Percentiles rank a stretch among this genome's conserved stretches.
phyloP scores from a whole-genome alignment of 768 basidiomycete genomes.

The Cystofilobasidium bisporidii region DNA sequence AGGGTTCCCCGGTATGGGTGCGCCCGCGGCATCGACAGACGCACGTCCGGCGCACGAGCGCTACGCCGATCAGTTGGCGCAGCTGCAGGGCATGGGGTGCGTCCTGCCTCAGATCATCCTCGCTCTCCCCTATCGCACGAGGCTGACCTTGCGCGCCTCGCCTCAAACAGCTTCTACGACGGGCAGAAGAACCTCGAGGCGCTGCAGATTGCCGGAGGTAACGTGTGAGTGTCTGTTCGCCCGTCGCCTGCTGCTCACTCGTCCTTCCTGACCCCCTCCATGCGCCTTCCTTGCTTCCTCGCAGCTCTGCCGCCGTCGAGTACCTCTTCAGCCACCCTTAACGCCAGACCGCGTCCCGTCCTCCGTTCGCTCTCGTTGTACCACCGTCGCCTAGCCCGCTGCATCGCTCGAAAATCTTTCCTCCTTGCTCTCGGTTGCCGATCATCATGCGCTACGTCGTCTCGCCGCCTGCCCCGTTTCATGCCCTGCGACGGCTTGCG shows the following conservation, averaged over 20 bases:
- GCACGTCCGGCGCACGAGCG: conserved; percentile 26
- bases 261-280: neutral
- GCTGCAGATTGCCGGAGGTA: neutral
- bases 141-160: neutral
- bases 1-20: conserved; percentile 14
- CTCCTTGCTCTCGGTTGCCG: too few species aligned
- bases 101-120: too few species aligned
- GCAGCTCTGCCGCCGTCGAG: conserved; percentile 24
- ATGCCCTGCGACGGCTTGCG: too few species aligned
- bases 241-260: neutral
- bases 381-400: too few species aligned
- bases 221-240: neutral
- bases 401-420: too few species aligned
- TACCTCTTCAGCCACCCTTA: conserved; percentile 24
- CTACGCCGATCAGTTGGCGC: conserved; percentile 23
- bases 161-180: conserved; percentile 25
- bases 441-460: too few species aligned
- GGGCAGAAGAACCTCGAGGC: conserved; percentile 27
- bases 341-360: neutral
- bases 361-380: neutral
- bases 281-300: neutral
- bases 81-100: conserved; percentile 27
- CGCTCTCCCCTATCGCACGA: too few species aligned
- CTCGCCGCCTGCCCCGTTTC: too few species aligned
- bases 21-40: conserved; percentile 2